A percentile compares a stretch with the other conserved stretches of the same genome.
These are phyloP conservation scores for Stylonectria norvegica DNA, from an alignment of 2,329 filamentous ascomycete species.

Conservation along the genomic window DNA sequence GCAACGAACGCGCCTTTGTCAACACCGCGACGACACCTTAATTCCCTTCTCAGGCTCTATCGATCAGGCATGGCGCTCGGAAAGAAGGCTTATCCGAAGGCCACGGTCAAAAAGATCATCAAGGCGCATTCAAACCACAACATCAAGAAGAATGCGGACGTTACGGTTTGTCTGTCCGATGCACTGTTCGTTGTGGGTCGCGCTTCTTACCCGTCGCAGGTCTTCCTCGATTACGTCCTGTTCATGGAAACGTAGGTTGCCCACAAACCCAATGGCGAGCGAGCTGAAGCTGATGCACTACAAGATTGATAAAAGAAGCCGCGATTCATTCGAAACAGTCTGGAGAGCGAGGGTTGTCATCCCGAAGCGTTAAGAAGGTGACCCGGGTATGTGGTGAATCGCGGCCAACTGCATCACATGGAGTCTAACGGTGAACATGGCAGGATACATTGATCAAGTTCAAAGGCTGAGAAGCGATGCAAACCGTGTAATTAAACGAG, in stretches of 20 bases:
- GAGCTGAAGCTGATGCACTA: neutral
- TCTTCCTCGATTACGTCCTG: conserved; percentile 79
- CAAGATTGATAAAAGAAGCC: conserved; percentile 74
- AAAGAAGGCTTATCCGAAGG: conserved; percentile 77
- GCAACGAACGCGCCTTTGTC: conserved; percentile 23
- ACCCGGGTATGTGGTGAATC: conserved; percentile 58
- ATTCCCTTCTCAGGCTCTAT: conserved; percentile 5
- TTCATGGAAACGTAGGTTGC: conserved; percentile 65
- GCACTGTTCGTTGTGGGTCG: conserved; percentile 14
- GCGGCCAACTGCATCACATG: neutral
- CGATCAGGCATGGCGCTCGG: conserved; percentile 41
- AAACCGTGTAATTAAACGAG: too few species aligned
- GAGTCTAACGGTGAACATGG: neutral
- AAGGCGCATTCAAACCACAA: conserved; percentile 82
- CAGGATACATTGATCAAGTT: conserved; percentile 66
- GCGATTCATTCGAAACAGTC: conserved; percentile 70
- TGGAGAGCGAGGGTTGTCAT: conserved; percentile 71
- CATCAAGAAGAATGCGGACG: conserved; percentile 80
- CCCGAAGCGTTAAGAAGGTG: conserved; percentile 72
- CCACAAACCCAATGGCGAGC: neutral
- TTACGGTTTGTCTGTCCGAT: conserved; percentile 63
- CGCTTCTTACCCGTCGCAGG: conserved; percentile 46
- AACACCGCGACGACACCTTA: conserved; percentile 14
- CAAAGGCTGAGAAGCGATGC: conserved; percentile 51
- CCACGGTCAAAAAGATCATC: conserved; percentile 81